A percentile compares a stretch with the other conserved stretches of the same genome.
These are phyloP conservation scores for Haplosporangium sp. DNA, from an alignment of 371 early-diverging fungal species.

Conservation along the genomic window DNA sequence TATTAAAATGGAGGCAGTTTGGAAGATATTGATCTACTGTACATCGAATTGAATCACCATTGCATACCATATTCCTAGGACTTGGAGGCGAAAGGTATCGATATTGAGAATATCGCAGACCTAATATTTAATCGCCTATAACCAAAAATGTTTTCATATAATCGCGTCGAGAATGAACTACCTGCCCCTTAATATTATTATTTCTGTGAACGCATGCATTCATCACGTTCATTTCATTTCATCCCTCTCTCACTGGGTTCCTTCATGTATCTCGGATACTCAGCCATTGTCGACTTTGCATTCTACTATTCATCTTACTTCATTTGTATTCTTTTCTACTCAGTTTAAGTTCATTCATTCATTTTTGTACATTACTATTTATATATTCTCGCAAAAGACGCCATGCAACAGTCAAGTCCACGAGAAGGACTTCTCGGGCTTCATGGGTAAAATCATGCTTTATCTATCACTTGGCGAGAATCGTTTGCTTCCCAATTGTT, in stretches of 20 bases:
- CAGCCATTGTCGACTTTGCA: not conserved
- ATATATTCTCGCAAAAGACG: not conserved
- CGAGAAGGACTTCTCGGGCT: conserved; percentile 49
- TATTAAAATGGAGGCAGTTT: no score
- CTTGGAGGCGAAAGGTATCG: no score
- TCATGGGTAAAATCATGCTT: conserved; percentile 25
- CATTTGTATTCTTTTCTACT: not conserved
- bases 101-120: no score
- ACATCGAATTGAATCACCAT: no score
- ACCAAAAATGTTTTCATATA: no score
- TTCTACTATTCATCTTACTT: conserved; percentile 1
- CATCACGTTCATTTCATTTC: not conserved
- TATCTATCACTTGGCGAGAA: no score
- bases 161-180: no score
- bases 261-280: conserved; percentile 23
- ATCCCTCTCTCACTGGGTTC: not conserved
- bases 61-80: no score
- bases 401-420: conserved; percentile 21
- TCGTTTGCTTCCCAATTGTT: no score
- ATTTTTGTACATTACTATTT: not conserved
- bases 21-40: no score
- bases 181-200: no score
- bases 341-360: not conserved
- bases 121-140: no score
- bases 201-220: not conserved